phyloP scores from a whole-genome alignment of 1,139 yeast species.

The Candida labiduridarum region DNA sequence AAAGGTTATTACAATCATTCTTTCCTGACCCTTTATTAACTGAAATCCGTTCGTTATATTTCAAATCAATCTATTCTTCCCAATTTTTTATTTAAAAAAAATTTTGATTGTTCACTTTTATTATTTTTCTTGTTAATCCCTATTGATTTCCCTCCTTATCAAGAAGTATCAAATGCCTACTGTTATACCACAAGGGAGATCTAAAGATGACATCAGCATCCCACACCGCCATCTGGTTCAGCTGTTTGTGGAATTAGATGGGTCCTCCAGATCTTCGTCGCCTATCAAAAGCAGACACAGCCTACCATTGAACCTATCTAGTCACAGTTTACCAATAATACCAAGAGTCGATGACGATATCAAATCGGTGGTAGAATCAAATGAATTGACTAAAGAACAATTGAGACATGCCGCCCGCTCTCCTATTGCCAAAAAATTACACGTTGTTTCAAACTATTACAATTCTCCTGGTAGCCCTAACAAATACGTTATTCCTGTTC shows the following conservation, averaged over 20 bases:
- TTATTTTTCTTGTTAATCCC: neutral
- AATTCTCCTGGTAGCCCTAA: conserved; percentile 22
- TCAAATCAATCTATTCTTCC: neutral
- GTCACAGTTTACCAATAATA: conserved; percentile 28
- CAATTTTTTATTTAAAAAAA: neutral
- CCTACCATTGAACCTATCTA: conserved; percentile 19
- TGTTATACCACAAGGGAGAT: conserved; percentile 9
- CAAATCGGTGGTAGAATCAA: conserved; percentile 20
- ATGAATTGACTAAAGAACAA: conserved; percentile 26
- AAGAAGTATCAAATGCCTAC: conserved; percentile 1
- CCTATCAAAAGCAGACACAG: conserved; percentile 32
- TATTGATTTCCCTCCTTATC: neutral
- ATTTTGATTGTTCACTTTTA: neutral
- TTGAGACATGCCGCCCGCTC: conserved; percentile 36
- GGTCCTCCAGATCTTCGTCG: conserved; percentile 34
- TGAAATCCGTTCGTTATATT: neutral
- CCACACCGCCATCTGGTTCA: conserved; percentile 3
- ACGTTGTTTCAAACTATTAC: conserved; percentile 22
- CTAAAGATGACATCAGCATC: conserved; percentile 26
- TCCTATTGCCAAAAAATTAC: conserved; percentile 41
- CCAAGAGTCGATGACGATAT: conserved; percentile 26
- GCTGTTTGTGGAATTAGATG: conserved; percentile 12
- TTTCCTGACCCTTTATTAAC: neutral
- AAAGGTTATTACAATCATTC: neutral
- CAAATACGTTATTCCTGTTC: conserved; percentile 46